These are phyloP conservation scores for Primulina huaijiensis DNA, from an alignment of 257 asterid species.

Conservation along the genomic window DNA sequence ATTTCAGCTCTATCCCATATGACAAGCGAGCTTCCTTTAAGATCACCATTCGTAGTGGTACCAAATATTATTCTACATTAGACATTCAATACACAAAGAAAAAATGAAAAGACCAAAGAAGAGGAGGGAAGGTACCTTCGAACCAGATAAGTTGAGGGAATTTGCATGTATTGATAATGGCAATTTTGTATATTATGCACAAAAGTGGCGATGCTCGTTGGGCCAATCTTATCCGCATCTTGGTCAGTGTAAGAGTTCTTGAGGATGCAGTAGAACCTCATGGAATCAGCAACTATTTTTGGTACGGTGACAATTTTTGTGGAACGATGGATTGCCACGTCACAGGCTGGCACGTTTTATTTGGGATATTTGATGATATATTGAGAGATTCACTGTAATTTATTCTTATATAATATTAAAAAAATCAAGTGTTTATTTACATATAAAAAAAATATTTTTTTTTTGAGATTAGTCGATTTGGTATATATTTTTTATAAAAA, in stretches of 20 bases:
- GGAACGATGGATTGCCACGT: not conserved
- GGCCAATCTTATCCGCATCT: not conserved
- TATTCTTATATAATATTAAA: too few relatives aligned
- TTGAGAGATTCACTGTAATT: too few relatives aligned
- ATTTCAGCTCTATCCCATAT: not conserved
- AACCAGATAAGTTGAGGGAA: not conserved
- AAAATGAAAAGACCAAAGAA: not conserved
- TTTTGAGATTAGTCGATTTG: fast-evolving
- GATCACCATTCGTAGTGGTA: not conserved
- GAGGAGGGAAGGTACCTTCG: not conserved
- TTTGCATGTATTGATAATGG: not conserved
- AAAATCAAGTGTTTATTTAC: too few relatives aligned
- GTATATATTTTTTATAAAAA: too few relatives aligned
- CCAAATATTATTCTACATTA: not conserved
- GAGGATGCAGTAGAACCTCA: not conserved
- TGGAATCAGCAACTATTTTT: not conserved
- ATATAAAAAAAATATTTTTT: too few relatives aligned
- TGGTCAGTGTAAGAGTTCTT: not conserved
- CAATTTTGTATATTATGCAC: not conserved
- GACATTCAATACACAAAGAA: too few relatives aligned
- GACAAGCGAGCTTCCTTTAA: not conserved
- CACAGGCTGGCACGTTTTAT: not conserved
- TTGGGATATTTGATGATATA: too few relatives aligned
- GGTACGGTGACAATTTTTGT: not conserved
- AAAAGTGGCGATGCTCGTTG: not conserved